Conservation (phyloP, 1,139 yeast species). For the Saccharomyces uvarum region DNA sequence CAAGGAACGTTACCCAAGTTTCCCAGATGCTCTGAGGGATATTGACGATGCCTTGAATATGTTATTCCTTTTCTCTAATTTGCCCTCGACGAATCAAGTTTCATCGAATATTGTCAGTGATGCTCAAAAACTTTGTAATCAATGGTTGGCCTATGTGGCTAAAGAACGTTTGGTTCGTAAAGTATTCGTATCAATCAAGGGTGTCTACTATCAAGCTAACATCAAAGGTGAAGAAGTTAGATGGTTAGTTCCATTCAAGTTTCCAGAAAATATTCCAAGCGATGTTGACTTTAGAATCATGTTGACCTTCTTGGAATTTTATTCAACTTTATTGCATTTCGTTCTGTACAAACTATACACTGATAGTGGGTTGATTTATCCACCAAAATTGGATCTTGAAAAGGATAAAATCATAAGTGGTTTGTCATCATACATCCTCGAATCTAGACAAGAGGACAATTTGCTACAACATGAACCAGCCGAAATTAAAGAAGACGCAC, state of each 20-base stretch:
- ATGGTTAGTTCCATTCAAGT: slow-evolving; percentile 96
- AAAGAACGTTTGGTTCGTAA: slow-evolving; percentile 74
- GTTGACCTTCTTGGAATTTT: slow-evolving; percentile 93
- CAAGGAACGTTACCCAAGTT: slow-evolving; percentile 93
- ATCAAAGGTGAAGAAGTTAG: slow-evolving; percentile 87
- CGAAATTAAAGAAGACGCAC: slow-evolving; percentile 18
- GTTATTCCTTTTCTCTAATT: slow-evolving; percentile 85
- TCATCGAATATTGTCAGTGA: slow-evolving; percentile 73
- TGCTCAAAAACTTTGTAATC: slow-evolving; percentile 80
- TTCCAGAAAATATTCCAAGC: slow-evolving; percentile 88
- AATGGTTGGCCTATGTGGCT: slow-evolving; percentile 93
- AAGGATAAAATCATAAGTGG: slow-evolving; percentile 87
- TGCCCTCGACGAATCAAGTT: slow-evolving; percentile 89
- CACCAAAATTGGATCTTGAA: slow-evolving; percentile 72
- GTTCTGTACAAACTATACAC: slow-evolving; percentile 77
- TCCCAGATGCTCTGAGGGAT: slow-evolving; percentile 85
- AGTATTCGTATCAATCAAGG: slow-evolving; percentile 93
- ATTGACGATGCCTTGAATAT: slow-evolving; percentile 91
- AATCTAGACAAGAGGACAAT: slow-evolving; percentile 39
- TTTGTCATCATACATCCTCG: slow-evolving; percentile 70
- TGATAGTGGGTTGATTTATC: slow-evolving; percentile 79
- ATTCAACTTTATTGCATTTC: slow-evolving; percentile 84
- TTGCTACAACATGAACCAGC: slow-evolving; percentile 35
- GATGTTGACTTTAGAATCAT: slow-evolving; percentile 95
- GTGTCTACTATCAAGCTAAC: slow-evolving; percentile 89